Evolutionary conservation across 768 basidiomycete genomes (phyloP).

Genomic region (Coprinopsis cinerea): DNA sequence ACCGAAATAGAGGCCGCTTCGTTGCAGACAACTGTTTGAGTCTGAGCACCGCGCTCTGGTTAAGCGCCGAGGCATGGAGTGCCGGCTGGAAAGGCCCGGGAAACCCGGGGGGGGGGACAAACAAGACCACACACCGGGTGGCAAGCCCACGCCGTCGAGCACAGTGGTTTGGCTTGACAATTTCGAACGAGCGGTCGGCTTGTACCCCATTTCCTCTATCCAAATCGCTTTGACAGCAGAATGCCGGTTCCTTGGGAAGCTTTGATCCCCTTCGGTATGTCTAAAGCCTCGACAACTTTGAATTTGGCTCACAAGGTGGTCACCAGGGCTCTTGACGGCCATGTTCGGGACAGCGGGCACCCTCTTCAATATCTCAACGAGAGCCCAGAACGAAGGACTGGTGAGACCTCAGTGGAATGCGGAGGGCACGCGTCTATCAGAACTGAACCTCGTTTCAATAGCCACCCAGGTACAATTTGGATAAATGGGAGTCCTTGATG

Average conservation of each 20-base stretch:
- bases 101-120: no score
- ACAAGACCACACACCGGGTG: no score
- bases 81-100: no score
- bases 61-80: no score
- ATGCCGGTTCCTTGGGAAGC: constrained; percentile 99
- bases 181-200: no score
- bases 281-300: background rate
- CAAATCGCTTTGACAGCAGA: constrained; percentile 12
- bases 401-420: constrained; percentile 30
- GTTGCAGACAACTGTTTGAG: no score
- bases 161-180: no score
- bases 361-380: constrained; percentile 70
- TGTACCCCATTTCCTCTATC: no score
- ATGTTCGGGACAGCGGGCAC: constrained; percentile 93
- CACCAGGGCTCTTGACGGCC: constrained; percentile 68
- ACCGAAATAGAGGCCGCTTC: no score
- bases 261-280: constrained; percentile 86
- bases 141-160: no score
- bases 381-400: constrained; percentile 88
- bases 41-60: no score
- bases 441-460: constrained; percentile 21
- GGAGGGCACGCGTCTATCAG: background rate
- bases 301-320: background rate
- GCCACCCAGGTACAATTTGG: constrained; percentile 81
- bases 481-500: constrained; percentile 95